Evolutionary conservation across 1,284 basidiomycete species (phyloP), one percentile per base, ranked within the genome.

Genomic region (Volvariella surrecta): DNA sequence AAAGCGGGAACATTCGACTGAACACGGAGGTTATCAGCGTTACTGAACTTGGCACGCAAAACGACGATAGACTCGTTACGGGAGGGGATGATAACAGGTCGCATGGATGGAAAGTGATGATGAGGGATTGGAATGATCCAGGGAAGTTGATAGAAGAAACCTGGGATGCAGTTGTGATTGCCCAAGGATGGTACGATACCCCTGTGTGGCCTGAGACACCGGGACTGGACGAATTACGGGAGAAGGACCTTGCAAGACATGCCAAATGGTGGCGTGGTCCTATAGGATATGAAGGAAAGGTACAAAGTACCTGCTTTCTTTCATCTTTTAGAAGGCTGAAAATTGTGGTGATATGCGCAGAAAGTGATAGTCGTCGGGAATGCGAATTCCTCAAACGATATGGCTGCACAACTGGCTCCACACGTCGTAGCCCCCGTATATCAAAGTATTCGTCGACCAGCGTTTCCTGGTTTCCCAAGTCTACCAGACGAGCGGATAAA

Each of bases 311-410:
- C 15, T 10, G 3, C 3, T 16, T 45, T 13, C n/a, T n/a, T n/a
- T n/a, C n/a, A n/a, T n/a, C n/a, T n/a, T n/a, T n/a, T n/a, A n/a
- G n/a, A n/a, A n/a, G n/a, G n/a, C n/a, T n/a, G n/a, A n/a, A n/a
- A n/a, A n/a, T n/a, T n/a, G n/a, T n/a, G n/a, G n/a, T n/a, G n/a
- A n/a, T n/a, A n/a, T n/a, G n/a, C n/a, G 1, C 30, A 74, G 73
- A 62, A 64, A 16, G 58, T 63, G 21, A 55, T 71, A 0, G 60
- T 74, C 10, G 54, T 74, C 2, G 72, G 66, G 8, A 73, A 71
- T 18, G 71, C 66, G 10, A 70, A 72, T 41, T 72, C 70, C 0
- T 59, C 63, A 18, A 73, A 73, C 49, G 71, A 74, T 37, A 68
- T 74, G 28, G 66, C 67, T 1, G 60, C 66, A 1, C 68, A 71